These are phyloP conservation scores for Ganoderma lucidum DNA, from an alignment of 1,284 basidiomycete genomes.

Conservation along the genomic window DNA sequence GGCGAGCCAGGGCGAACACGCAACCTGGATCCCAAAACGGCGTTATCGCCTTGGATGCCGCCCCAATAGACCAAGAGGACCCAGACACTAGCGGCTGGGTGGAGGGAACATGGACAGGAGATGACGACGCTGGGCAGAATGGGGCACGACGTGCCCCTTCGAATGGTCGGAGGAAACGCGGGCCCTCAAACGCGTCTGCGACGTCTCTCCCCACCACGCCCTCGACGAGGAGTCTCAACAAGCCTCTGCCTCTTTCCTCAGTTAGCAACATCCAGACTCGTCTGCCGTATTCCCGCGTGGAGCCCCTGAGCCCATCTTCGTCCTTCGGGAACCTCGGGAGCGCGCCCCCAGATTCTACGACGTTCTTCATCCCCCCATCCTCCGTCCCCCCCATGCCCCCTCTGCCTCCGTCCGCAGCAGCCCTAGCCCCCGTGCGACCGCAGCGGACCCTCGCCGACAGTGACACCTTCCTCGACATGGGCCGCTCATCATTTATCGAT, in stretches of 20 bases:
- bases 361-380: conserved; percentile 19
- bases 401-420: background rate
- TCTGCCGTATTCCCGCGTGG: conserved; percentile 12
- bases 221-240: conserved; percentile 6
- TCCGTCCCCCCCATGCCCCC: conserved; percentile 7
- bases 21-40: conserved; percentile 12
- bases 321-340: conserved; percentile 29
- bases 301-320: conserved; percentile 26
- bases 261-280: conserved; percentile 23
- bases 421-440: background rate
- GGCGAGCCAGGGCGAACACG: conserved; percentile 18
- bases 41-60: conserved; percentile 21
- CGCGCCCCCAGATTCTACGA: conserved; percentile 29
- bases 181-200: conserved; percentile 10
- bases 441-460: background rate
- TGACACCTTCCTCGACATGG: conserved; percentile 26
- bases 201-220: conserved; percentile 2
- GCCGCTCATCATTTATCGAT: conserved; percentile 13
- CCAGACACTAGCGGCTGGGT: conserved; percentile 34
- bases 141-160: conserved; percentile 18
- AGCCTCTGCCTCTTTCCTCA: conserved; percentile 16
- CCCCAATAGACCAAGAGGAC: conserved; percentile 29
- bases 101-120: conserved; percentile 31
- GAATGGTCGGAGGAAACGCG: conserved; percentile 23
- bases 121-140: conserved; percentile 11